These are phyloP conservation scores for Inonotus hispidus DNA, from an alignment of 1,284 basidiomycete genomes.

Conservation along the genomic window DNA sequence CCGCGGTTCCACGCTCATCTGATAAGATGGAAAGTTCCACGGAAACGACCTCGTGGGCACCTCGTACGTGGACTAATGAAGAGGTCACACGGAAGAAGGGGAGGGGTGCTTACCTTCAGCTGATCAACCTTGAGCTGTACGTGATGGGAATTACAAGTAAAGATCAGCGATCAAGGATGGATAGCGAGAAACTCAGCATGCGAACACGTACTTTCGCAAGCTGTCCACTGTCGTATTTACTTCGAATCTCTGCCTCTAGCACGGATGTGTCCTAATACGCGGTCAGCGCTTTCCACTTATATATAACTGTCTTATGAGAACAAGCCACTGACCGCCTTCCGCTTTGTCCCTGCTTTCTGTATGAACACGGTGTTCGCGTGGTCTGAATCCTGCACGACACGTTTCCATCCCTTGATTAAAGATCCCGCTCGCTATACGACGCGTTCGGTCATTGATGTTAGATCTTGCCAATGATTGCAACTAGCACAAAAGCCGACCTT, in stretches of 20 bases:
- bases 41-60: not conserved
- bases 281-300: not conserved
- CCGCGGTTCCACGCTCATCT: not conserved
- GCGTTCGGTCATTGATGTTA: not conserved
- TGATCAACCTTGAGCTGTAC: slow-evolving; percentile 70
- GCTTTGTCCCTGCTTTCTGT: slow-evolving; percentile 49
- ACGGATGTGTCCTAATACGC: slow-evolving; percentile 46
- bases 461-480: not conserved
- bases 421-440: slow-evolving; percentile 61
- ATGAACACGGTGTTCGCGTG: slow-evolving; percentile 43
- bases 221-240: slow-evolving; percentile 50
- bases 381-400: slow-evolving; percentile 58
- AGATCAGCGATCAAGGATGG: slow-evolving; percentile 16
- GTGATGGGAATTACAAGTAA: slow-evolving; percentile 1
- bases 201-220: slow-evolving; percentile 58
- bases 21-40: slow-evolving; percentile 8
- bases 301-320: not conserved
- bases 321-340: slow-evolving; percentile 56
- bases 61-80: slow-evolving; percentile 5
- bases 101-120: slow-evolving; percentile 49
- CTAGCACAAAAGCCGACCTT: slow-evolving; percentile 44
- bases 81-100: not conserved
- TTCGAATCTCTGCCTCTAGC: slow-evolving; percentile 64
- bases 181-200: slow-evolving; percentile 16
- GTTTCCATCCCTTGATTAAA: slow-evolving; percentile 74